Conservation (phyloP, 257 asterid genomes). For the Ehretia macrophylla region DNA sequence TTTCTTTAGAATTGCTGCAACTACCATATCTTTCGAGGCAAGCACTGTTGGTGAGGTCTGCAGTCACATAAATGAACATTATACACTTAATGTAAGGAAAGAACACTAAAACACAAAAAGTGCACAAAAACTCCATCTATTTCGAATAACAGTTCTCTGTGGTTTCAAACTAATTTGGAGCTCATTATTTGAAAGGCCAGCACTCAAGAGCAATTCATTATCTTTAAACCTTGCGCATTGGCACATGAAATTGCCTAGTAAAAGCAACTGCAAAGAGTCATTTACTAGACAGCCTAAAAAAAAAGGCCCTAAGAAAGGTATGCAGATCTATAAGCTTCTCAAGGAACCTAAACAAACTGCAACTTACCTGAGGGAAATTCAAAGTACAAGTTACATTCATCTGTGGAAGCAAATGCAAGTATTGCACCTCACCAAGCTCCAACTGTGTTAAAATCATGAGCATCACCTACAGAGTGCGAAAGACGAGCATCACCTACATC, state of each 20-base stretch:
- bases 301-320: not conserved
- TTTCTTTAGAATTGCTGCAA: constrained; percentile 80
- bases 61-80: constrained; percentile 20
- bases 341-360: not conserved
- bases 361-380: constrained; percentile 82
- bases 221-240: no score
- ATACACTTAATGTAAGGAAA: not conserved
- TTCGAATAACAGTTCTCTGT: no score
- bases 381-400: constrained; percentile 74
- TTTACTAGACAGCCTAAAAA: not conserved
- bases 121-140: no score
- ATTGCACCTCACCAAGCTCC: constrained; percentile 87
- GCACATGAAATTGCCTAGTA: no score
- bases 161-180: no score
- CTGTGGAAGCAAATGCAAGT: constrained; percentile 76
- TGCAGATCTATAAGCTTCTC: not conserved
- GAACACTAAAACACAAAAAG: not conserved
- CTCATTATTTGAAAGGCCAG: no score
- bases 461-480: constrained; percentile 57
- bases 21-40: constrained; percentile 57
- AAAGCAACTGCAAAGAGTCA: no score
- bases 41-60: constrained; percentile 79
- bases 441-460: constrained; percentile 84
- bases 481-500: constrained; percentile 9
- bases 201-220: no score